A percentile compares a stretch with the other conserved stretches of the same genome.
Conservation (phyloP, 1,284 basidiomycete species). For the Pseudozyma sp. region DNA sequence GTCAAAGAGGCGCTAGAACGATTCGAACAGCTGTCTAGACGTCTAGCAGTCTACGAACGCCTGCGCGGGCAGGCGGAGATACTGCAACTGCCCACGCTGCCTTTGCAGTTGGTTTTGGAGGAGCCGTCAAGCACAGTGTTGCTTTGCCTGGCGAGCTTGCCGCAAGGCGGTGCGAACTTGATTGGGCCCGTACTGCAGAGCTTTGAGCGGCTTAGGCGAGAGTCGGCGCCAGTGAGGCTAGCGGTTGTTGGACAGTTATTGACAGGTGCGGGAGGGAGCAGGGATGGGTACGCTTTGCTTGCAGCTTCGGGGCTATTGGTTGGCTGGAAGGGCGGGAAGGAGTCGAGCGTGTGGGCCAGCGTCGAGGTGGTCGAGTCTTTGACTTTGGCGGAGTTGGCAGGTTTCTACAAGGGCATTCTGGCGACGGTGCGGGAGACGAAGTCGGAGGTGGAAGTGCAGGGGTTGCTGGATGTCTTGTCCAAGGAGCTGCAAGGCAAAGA, state of each 20-base stretch:
- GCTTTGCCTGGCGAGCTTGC: slow-evolving; percentile 28
- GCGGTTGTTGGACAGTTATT: slow-evolving; percentile 22
- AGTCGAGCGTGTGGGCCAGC: slow-evolving; percentile 18
- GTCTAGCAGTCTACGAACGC: slow-evolving; percentile 11
- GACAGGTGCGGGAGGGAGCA: not conserved
- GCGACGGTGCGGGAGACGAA: slow-evolving; percentile 3
- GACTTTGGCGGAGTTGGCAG: not conserved
- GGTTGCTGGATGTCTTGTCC: slow-evolving; percentile 6
- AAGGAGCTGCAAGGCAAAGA: slow-evolving; percentile 7
- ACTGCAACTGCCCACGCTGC: slow-evolving; percentile 17
- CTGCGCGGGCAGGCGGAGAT: slow-evolving; percentile 5
- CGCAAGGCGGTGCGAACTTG: slow-evolving; percentile 7
- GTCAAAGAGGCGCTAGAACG: not conserved
- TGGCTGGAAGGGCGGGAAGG: slow-evolving; percentile 19
- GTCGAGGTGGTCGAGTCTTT: not conserved
- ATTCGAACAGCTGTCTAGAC: slow-evolving; percentile 11
- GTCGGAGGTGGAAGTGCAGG: not conserved
- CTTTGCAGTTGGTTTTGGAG: slow-evolving; percentile 18
- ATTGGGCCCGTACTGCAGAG: slow-evolving; percentile 16
- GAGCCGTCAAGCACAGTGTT: slow-evolving; percentile 13
- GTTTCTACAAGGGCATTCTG: slow-evolving; percentile 11
- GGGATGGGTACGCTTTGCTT: slow-evolving; percentile 9
- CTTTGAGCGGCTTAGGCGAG: slow-evolving; percentile 13
- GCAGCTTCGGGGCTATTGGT: slow-evolving; percentile 23
- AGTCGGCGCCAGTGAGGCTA: slow-evolving; percentile 9